Conservation (phyloP, 2,329 filamentous ascomycete genomes). For the Parafenestella ontariensis region DNA sequence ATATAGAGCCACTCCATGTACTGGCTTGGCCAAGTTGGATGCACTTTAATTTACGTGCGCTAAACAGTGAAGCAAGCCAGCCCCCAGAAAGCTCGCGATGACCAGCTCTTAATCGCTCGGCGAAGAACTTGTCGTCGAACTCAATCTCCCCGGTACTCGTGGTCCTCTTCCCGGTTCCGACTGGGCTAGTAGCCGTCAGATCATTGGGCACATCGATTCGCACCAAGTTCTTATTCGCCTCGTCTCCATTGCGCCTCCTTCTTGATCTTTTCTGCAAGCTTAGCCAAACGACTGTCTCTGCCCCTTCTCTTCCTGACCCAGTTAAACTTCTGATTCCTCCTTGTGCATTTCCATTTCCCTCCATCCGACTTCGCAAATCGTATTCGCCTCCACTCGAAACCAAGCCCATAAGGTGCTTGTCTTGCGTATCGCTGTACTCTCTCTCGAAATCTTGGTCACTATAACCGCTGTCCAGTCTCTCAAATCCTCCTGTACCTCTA, state of each 20-base stretch:
- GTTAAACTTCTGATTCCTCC: slow-evolving; percentile 13
- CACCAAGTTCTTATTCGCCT: slow-evolving; percentile 1
- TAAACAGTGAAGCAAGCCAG: slow-evolving; percentile 27
- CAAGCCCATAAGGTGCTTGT: slow-evolving; percentile 32
- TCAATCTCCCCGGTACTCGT: slow-evolving; percentile 7
- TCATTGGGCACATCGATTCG: slow-evolving; percentile 20
- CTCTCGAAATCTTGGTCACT: slow-evolving; percentile 6
- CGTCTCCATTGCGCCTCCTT: background rate
- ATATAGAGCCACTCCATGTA: slow-evolving; percentile 26
- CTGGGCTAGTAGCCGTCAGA: slow-evolving; percentile 12
- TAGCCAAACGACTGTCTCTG: slow-evolving; percentile 23
- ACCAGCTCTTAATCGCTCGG: slow-evolving; percentile 18
- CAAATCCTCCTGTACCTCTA: slow-evolving; percentile 6
- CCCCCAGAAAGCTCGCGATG: slow-evolving; percentile 29
- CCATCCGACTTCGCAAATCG: slow-evolving; percentile 23
- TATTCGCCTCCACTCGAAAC: slow-evolving; percentile 14
- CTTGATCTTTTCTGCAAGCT: slow-evolving; percentile 10
- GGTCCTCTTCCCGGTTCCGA: background rate
- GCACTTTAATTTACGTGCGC: slow-evolving; percentile 24
- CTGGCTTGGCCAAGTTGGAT: slow-evolving; percentile 26
- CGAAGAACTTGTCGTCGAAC: slow-evolving; percentile 40
- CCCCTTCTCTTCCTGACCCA: slow-evolving; percentile 4
- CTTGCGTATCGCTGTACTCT: slow-evolving; percentile 23
- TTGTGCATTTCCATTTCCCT: slow-evolving; percentile 31
- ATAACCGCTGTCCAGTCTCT: slow-evolving; percentile 8